These are phyloP conservation scores for Schrenkiella parvula DNA, from an alignment of 345 rosid genomes.

Conservation along the genomic window DNA sequence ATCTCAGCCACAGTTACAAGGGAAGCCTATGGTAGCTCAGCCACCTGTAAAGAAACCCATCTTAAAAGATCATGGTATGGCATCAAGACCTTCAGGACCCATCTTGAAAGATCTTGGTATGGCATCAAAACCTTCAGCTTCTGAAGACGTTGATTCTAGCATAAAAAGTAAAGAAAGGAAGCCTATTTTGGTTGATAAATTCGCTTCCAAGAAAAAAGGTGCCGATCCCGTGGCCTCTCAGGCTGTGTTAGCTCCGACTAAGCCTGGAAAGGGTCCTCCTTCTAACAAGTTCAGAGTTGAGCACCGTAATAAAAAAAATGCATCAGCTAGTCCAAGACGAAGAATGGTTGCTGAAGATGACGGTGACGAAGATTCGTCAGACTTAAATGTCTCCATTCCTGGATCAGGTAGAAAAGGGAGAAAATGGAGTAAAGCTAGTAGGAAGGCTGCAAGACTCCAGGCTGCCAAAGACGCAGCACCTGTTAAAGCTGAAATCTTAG, in stretches of 20 bases:
- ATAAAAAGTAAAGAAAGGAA: conserved; percentile 59
- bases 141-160: conserved; percentile 41
- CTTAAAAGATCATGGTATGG: conserved; percentile 81
- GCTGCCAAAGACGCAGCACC: conserved; percentile 98
- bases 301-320: conserved; percentile 53
- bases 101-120: conserved; percentile 84
- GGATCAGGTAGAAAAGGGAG: conserved; percentile 86
- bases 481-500: conserved; percentile 89
- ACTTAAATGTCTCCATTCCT: conserved; percentile 49
- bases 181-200: conserved; percentile 91
- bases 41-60: conserved; percentile 58
- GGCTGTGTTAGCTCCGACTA: conserved; percentile 71
- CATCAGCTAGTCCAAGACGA: conserved; percentile 55
- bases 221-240: conserved; percentile 69
- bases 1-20: conserved; percentile 69
- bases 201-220: conserved; percentile 68
- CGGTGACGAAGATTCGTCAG: conserved; percentile 72
- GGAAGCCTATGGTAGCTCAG: conserved; percentile 65
- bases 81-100: conserved; percentile 46
- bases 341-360: conserved; percentile 49
- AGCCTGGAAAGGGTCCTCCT: conserved; percentile 73
- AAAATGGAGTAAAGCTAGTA: conserved; percentile 96
- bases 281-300: conserved; percentile 72
- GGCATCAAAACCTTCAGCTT: conserved; percentile 38
- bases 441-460: conserved; percentile 87